These are phyloP conservation scores for Sphaerulina vaccinii DNA, from an alignment of 2,329 filamentous ascomycete species.

Conservation along the genomic window DNA sequence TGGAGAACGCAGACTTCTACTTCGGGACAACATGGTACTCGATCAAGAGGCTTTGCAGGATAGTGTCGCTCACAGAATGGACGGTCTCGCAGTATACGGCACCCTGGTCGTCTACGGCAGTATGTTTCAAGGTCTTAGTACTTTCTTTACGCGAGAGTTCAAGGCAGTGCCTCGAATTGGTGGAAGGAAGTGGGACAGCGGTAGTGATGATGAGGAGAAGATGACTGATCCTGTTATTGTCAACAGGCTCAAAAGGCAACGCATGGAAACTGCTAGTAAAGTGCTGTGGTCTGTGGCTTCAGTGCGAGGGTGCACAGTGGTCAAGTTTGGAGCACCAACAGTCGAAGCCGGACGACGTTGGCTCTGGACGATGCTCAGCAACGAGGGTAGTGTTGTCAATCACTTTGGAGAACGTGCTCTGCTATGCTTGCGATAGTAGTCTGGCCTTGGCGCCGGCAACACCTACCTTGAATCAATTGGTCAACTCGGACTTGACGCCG, in stretches of 20 bases:
- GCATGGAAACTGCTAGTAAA: slow-evolving; percentile 57
- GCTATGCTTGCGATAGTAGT: slow-evolving; percentile 58
- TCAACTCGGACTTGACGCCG: too few species aligned
- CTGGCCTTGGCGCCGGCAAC: too few species aligned
- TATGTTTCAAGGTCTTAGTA: slow-evolving; percentile 62
- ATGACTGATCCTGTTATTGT: slow-evolving; percentile 41
- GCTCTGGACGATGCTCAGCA: slow-evolving; percentile 71
- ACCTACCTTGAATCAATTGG: too few species aligned
- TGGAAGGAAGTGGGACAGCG: slow-evolving; percentile 67
- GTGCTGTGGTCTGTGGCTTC: slow-evolving; percentile 80
- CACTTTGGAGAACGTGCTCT: slow-evolving; percentile 79
- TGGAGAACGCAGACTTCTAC: slow-evolving; percentile 58
- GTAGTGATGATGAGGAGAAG: slow-evolving; percentile 40
- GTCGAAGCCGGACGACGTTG: slow-evolving; percentile 80
- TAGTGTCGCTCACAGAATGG: slow-evolving; percentile 59
- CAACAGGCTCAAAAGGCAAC: slow-evolving; percentile 45
- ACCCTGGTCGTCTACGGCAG: slow-evolving; percentile 80
- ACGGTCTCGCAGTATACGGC: slow-evolving; percentile 73
- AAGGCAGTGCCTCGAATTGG: slow-evolving; percentile 76
- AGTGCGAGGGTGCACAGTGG: slow-evolving; percentile 78
- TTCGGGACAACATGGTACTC: slow-evolving; percentile 82
- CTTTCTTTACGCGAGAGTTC: slow-evolving; percentile 80
- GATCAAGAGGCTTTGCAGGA: slow-evolving; percentile 37
- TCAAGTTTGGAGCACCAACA: slow-evolving; percentile 83
- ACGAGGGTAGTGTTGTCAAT: slow-evolving; percentile 68